Evolutionary conservation across 139 green algal species (phyloP), one percentile per base, ranked within the genome.

Genomic region (Nannochloris sp.): DNA sequence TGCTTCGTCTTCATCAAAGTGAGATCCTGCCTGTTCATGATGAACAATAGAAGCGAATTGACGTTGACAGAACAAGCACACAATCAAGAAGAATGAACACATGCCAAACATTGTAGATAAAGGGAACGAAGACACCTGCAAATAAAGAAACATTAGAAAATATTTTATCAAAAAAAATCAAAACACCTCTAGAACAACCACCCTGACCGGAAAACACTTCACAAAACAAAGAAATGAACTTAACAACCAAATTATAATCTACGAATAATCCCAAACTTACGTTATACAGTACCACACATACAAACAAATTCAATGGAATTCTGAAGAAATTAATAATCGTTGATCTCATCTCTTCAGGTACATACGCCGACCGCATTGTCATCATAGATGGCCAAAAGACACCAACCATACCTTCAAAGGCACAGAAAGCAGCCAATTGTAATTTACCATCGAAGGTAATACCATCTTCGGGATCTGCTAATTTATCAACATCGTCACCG

Each of bases 271-370:
- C 47, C 33, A 9, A n/a, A 0, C 75, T 78, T 54, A 97, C 92
- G 69, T 97, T 96, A 78, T 90, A 94, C 7, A 98, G 83, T 27
- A 97, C 85, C 54, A 96, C 68, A 76, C 92, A 98, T 7, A 98
- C 92, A 61, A 98, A 98, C 23, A 92, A 47, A 82, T 98, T 98
- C 63, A 99, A 83, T 1, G 93, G 93, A 23, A 98, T 87, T 24
- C 93, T 78, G 90, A 99, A 99, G 64, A 90, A 84, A 84, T 98
- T 98, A 79, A 98, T 96, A 75, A 99, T 93, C 56, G 93, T 99
- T 53, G 85, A 85, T 12, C 93, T 79, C 61, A 88, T 75, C 68
- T 97, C 90, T 74, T 99, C 93, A 1, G 93, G 93, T 31, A 99
- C 83, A 74, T 96, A 95, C 54, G 84, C 65, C 39, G 80, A 78